Conservation (phyloP, 148 eudicot species). For the Selenicereus undatus region DNA sequence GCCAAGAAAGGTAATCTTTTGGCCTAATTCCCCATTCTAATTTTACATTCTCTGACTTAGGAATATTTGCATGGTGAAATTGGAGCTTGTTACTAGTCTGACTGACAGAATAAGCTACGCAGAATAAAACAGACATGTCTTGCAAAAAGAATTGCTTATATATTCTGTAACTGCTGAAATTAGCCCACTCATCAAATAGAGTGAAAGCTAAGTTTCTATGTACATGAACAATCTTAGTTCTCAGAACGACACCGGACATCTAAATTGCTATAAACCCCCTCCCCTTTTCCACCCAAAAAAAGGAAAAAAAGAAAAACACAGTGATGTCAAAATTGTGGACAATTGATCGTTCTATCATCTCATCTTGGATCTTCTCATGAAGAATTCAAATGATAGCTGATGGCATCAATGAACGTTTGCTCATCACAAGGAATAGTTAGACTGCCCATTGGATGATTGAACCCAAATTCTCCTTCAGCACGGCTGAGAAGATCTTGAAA, state of each 20-base stretch:
- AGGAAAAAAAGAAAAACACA: background rate
- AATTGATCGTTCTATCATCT: background rate
- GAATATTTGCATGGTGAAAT: background rate
- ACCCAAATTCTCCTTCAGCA: slow-evolving; percentile 62
- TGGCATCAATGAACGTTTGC: slow-evolving; percentile 27
- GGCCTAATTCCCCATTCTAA: background rate
- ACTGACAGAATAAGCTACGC: background rate
- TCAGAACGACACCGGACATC: background rate
- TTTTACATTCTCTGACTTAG: background rate
- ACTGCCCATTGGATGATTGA: slow-evolving; percentile 60
- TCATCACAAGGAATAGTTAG: slow-evolving; percentile 52
- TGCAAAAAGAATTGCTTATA: background rate
- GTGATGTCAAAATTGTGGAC: slow-evolving; percentile 12
- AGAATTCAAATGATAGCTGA: slow-evolving; percentile 14
- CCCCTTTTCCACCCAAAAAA: background rate
- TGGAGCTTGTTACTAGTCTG: background rate
- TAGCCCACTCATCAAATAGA: background rate
- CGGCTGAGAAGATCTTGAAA: slow-evolving; percentile 41
- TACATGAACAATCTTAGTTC: background rate
- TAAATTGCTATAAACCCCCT: background rate
- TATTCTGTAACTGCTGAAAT: background rate
- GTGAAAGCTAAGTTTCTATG: background rate
- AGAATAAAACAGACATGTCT: background rate
- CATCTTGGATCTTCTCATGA: background rate
- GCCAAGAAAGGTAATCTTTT: background rate